Percentiles rank a stretch among this genome's conserved stretches.
Conservation (phyloP, 352 stramenopile genomes). For the Phytophthora tubulina region DNA sequence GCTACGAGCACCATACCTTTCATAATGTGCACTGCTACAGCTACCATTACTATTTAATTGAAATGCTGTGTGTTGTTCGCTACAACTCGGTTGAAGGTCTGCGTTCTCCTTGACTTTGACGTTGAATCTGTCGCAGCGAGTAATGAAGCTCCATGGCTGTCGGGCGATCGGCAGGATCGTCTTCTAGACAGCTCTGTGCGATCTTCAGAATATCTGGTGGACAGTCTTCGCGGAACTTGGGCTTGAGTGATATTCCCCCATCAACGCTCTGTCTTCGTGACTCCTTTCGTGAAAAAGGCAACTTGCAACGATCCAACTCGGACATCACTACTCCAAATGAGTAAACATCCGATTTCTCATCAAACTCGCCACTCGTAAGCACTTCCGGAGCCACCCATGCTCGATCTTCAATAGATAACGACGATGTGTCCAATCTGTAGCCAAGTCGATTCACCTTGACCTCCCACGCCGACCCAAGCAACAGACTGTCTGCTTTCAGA, state of each 20-base stretch:
- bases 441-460: constrained; percentile 73
- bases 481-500: constrained; percentile 67
- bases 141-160: constrained; percentile 75
- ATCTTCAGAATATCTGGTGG: constrained; percentile 53
- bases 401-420: constrained; percentile 30
- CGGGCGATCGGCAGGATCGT: constrained; percentile 52
- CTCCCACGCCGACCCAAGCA: constrained; percentile 59
- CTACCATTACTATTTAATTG: not conserved
- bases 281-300: constrained; percentile 40
- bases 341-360: constrained; percentile 75
- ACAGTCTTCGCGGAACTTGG: constrained; percentile 57
- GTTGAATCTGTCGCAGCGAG: constrained; percentile 50
- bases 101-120: constrained; percentile 19
- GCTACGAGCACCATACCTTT: not conserved
- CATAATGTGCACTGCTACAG: constrained; percentile 1
- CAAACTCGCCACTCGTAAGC: constrained; percentile 59
- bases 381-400: constrained; percentile 73
- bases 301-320: constrained; percentile 69
- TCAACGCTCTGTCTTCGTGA: constrained; percentile 30
- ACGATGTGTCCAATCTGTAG: constrained; percentile 50
- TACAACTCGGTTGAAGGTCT: constrained; percentile 20
- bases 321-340: constrained; percentile 78
- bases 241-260: constrained; percentile 35
- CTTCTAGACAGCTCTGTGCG: constrained; percentile 55
- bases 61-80: not conserved